These are phyloP conservation scores for Penicillium crystallinum DNA, from an alignment of 495 filamentous ascomycete genomes.

Conservation along the genomic window DNA sequence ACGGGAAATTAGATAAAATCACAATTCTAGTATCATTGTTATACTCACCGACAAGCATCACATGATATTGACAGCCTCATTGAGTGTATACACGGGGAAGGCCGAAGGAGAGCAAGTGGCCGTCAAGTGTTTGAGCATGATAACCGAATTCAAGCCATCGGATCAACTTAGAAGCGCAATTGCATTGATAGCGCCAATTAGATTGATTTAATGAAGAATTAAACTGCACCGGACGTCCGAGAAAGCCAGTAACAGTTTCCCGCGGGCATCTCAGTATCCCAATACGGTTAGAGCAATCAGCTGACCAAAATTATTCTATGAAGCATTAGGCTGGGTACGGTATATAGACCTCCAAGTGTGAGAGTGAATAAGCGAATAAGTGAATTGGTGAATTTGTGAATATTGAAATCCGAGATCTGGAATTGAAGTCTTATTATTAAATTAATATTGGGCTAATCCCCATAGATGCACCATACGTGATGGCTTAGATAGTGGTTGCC, in stretches of 20 bases:
- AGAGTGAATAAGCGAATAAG: too few species aligned
- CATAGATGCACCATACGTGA: neutral
- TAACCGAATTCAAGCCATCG: neutral
- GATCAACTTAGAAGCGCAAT: slow-evolving; percentile 4
- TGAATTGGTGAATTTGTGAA: too few species aligned
- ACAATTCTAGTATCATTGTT: neutral
- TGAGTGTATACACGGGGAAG: slow-evolving; percentile 2
- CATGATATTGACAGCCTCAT: slow-evolving; percentile 44
- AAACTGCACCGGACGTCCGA: neutral
- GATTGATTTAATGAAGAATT: neutral
- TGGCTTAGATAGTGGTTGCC: slow-evolving; percentile 3
- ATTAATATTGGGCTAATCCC: neutral
- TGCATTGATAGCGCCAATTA: neutral
- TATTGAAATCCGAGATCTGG: too few species aligned
- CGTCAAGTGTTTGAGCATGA: neutral
- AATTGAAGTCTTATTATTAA: slow-evolving; percentile 1
- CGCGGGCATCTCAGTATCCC: neutral
- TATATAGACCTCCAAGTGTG: too few species aligned
- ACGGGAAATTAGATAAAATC: neutral
- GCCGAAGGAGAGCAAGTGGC: neutral
- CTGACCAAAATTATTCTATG: neutral
- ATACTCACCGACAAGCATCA: slow-evolving; percentile 34
- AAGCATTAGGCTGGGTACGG: neutral
- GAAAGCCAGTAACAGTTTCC: neutral
- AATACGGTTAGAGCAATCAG: slow-evolving; percentile 4